Conservation (phyloP, 257 asterid species). For the Solanum gracilifrons region DNA sequence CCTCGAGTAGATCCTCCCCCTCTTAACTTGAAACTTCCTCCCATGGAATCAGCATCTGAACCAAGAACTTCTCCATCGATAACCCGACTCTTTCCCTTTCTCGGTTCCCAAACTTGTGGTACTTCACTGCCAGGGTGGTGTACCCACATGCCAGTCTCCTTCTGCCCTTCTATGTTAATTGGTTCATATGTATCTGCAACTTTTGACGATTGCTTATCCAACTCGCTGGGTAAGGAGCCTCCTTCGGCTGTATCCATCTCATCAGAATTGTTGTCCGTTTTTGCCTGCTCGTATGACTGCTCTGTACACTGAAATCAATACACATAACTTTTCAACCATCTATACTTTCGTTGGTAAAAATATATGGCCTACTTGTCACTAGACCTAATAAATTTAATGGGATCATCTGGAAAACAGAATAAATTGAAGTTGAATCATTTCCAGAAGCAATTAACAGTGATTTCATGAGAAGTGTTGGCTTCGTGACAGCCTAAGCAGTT, state of each 20-base stretch:
- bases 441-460: background rate
- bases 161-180: constrained; percentile 51
- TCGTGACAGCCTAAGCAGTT: background rate
- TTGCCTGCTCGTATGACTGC: constrained; percentile 17
- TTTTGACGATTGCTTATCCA: constrained; percentile 33
- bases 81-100: constrained; percentile 56
- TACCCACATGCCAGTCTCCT: constrained; percentile 78
- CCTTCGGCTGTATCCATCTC: constrained; percentile 23
- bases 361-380: background rate
- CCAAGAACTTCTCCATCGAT: constrained; percentile 17
- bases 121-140: constrained; percentile 92
- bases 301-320: constrained; percentile 29
- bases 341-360: background rate
- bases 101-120: constrained; percentile 73
- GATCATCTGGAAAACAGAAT: background rate
- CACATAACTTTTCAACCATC: background rate
- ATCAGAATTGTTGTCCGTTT: constrained; percentile 12
- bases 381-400: background rate
- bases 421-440: background rate
- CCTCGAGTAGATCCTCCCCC: constrained; percentile 10
- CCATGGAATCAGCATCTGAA: constrained; percentile 13
- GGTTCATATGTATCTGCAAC: constrained; percentile 64
- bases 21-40: constrained; percentile 27
- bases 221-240: constrained; percentile 19
- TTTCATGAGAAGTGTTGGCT: background rate